phyloP scores from a whole-genome alignment of 2,329 filamentous ascomycete species.

The Pochonia chlamydosporia region DNA sequence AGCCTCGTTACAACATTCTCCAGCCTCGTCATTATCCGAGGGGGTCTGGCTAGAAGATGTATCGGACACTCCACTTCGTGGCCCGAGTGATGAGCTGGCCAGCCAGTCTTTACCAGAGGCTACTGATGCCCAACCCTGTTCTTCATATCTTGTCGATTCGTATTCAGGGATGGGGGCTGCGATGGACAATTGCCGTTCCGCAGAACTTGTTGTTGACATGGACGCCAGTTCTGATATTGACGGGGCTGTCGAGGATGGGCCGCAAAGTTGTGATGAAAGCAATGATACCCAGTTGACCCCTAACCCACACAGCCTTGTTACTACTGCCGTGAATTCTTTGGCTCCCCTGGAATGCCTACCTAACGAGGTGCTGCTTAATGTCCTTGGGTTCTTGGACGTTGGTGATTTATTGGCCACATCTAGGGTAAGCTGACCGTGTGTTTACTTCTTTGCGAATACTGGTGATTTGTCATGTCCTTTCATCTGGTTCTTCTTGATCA shows the following conservation, averaged over 20 bases:
- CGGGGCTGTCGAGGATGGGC: background rate
- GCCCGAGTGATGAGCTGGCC: slow-evolving; percentile 3
- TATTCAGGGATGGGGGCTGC: background rate
- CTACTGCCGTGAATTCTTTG: background rate
- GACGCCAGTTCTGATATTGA: background rate
- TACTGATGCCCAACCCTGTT: slow-evolving; percentile 3
- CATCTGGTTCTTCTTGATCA: too few species aligned
- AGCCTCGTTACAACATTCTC: slow-evolving; percentile 1
- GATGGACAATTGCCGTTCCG: background rate
- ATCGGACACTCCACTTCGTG: background rate
- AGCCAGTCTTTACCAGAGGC: background rate
- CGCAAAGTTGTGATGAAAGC: background rate
- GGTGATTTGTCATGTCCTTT: background rate
- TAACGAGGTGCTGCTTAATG: slow-evolving; percentile 51
- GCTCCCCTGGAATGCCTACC: slow-evolving; percentile 38
- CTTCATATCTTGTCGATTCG: background rate
- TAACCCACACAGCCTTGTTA: background rate
- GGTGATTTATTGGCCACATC: slow-evolving; percentile 50
- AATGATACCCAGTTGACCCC: background rate
- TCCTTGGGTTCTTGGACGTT: slow-evolving; percentile 51
- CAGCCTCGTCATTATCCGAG: background rate
- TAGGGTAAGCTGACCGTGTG: slow-evolving; percentile 39
- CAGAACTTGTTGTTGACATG: background rate
- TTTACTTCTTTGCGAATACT: background rate
- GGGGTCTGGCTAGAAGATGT: slow-evolving; percentile 3